Conservation (phyloP, 2,329 filamentous ascomycete species). For the Botrytis porri region DNA sequence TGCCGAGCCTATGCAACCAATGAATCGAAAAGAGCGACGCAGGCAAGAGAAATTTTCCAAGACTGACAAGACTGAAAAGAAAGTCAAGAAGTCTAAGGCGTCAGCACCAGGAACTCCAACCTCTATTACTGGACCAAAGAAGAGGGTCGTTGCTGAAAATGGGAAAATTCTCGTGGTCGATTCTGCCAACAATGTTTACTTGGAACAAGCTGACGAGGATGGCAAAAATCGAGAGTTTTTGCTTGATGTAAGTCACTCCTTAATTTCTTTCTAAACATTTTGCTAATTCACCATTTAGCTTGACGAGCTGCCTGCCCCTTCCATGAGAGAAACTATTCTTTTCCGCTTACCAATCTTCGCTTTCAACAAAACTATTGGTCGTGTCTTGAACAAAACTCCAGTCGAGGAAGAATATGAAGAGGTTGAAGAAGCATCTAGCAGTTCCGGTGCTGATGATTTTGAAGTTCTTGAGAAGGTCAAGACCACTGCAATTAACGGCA, state of each 20-base stretch:
- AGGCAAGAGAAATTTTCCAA: slow-evolving; percentile 82
- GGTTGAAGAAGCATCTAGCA: slow-evolving; percentile 45
- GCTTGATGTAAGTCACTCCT: slow-evolving; percentile 68
- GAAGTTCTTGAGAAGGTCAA: slow-evolving; percentile 57
- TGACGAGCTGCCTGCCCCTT: slow-evolving; percentile 75
- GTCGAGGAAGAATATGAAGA: slow-evolving; percentile 41
- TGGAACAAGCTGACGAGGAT: slow-evolving; percentile 89
- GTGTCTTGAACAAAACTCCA: slow-evolving; percentile 44
- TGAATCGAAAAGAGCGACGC: slow-evolving; percentile 84
- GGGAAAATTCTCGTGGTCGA: slow-evolving; percentile 94
- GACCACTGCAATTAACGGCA: slow-evolving; percentile 34
- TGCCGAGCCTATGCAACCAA: slow-evolving; percentile 49
- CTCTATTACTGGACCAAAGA: slow-evolving; percentile 70
- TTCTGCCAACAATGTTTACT: slow-evolving; percentile 83
- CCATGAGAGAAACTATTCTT: slow-evolving; percentile 77
- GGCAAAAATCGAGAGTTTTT: slow-evolving; percentile 80
- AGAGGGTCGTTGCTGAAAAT: slow-evolving; percentile 88
- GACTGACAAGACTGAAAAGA: slow-evolving; percentile 62
- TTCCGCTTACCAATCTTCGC: slow-evolving; percentile 73
- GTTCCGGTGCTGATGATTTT: slow-evolving; percentile 60
- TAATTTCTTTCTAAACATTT: background rate
- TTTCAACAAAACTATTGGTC: slow-evolving; percentile 57
- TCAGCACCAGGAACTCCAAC: slow-evolving; percentile 39
- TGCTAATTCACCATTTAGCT: slow-evolving; percentile 47
- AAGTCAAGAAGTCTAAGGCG: slow-evolving; percentile 50